Evolutionary conservation across 2,329 filamentous ascomycete species (phyloP).

Genomic region (Verticillium dahliae): DNA sequence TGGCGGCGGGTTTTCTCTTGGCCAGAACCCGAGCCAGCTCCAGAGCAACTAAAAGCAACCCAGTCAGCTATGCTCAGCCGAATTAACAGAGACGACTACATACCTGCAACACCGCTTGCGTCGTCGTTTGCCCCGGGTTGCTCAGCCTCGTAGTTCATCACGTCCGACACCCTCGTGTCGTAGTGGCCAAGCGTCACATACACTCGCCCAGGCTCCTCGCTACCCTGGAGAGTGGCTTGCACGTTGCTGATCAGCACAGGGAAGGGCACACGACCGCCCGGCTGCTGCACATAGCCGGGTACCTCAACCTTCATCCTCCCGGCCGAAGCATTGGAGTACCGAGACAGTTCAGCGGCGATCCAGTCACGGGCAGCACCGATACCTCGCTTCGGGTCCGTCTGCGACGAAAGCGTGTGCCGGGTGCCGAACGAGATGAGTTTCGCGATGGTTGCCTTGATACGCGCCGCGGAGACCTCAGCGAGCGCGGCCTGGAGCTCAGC

Average conservation of each 20-base stretch:
- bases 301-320: constrained; percentile 43
- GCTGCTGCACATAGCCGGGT: constrained; percentile 42
- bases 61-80: neutral
- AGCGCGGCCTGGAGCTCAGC: constrained; percentile 15
- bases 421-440: constrained; percentile 52
- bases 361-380: constrained; percentile 52
- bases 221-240: constrained; percentile 42
- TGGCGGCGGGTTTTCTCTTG: constrained; percentile 37
- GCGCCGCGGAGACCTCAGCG: constrained; percentile 25
- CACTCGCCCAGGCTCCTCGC: constrained; percentile 35
- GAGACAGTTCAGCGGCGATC: constrained; percentile 43
- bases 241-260: constrained; percentile 48
- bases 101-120: constrained; percentile 38
- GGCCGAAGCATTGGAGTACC: constrained; percentile 38
- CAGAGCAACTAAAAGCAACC: constrained; percentile 33
- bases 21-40: constrained; percentile 49
- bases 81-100: neutral
- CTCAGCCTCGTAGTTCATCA: constrained; percentile 42
- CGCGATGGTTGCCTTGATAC: constrained; percentile 42
- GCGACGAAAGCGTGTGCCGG: constrained; percentile 46
- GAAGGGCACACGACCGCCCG: constrained; percentile 38
- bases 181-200: constrained; percentile 52
- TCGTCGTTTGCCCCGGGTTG: constrained; percentile 54
- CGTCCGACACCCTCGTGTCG: constrained; percentile 43
- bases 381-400: constrained; percentile 42